Percentiles rank a stretch among this genome's conserved stretches.
Conservation (phyloP, 1,284 basidiomycete species). For the Ustilago crameri region DNA sequence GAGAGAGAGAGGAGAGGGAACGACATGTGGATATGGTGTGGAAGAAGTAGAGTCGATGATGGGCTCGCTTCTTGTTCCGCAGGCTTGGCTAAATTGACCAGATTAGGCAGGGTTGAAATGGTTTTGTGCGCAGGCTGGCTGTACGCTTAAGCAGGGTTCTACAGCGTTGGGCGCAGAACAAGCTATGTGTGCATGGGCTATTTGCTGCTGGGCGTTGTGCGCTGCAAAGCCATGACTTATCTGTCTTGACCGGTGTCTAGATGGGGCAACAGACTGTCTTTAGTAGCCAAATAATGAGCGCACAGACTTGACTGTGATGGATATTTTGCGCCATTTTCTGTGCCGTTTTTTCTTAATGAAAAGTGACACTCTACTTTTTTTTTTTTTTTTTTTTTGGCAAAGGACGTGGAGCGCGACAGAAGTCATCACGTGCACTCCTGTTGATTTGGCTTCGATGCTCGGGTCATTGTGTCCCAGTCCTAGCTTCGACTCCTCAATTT, state of each 20-base stretch:
- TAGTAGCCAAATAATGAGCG: no score
- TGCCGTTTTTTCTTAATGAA: no score
- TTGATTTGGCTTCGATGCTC: no score
- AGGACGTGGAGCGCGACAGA: constrained; percentile 34
- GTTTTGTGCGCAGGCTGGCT: constrained; percentile 1
- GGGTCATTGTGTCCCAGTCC: no score
- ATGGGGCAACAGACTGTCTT: no score
- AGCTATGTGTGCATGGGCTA: constrained; percentile 27
- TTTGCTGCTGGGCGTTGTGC: constrained; percentile 11
- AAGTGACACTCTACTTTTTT: constrained; percentile 8
- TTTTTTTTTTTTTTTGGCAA: no score
- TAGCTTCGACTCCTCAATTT: no score
- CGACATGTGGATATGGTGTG: neutral
- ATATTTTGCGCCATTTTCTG: no score
- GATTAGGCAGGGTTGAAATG: constrained; percentile 18
- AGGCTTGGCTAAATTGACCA: constrained; percentile 1
- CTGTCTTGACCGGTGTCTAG: no score
- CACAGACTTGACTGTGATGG: no score
- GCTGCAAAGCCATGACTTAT: no score
- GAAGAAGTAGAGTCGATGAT: neutral
- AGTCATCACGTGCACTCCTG: constrained; percentile 23
- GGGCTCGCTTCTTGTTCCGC: constrained; percentile 15
- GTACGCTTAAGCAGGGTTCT: constrained; percentile 18
- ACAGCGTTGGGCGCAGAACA: constrained; percentile 26
- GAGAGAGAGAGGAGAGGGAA: neutral